Percentiles rank a stretch among this genome's conserved stretches.
phyloP scores from a whole-genome alignment of 345 rosid genomes.

The Melastoma malabathricum region DNA sequence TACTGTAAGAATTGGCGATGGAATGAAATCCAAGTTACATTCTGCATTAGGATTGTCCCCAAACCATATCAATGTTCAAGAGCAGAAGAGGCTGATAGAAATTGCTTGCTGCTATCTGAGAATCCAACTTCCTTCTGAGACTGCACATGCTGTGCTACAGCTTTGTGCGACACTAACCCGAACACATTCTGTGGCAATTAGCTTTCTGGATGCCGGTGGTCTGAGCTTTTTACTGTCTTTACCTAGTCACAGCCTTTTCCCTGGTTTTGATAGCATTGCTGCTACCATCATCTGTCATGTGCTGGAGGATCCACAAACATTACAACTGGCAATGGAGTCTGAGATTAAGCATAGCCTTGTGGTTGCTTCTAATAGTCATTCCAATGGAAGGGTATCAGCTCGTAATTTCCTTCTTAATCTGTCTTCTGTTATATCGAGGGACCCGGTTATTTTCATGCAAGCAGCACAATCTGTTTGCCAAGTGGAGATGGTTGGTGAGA shows the following conservation, averaged over 20 bases:
- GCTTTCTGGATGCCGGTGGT: conserved; percentile 82
- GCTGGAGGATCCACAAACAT: conserved; percentile 93
- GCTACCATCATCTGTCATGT: conserved; percentile 78
- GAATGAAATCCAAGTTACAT: conserved; percentile 49
- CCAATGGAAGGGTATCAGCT: conserved; percentile 68
- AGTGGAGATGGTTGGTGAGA: conserved; percentile 91
- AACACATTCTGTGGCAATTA: conserved; percentile 64
- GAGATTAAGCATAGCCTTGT: conserved; percentile 77
- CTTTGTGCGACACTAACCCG: conserved; percentile 76
- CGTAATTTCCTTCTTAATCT: conserved; percentile 61
- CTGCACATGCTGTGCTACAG: conserved; percentile 86
- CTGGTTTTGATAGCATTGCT: conserved; percentile 82
- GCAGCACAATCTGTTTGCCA: conserved; percentile 77
- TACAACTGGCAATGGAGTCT: conserved; percentile 96
- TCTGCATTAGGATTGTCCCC: conserved; percentile 33
- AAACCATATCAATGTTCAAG: conserved; percentile 38
- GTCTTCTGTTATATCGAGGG: conserved; percentile 71
- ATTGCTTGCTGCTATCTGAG: conserved; percentile 72
- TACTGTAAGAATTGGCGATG: conserved; percentile 49
- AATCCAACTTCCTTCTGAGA: conserved; percentile 72
- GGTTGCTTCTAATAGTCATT: conserved; percentile 68
- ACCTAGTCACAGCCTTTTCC: conserved; percentile 74
- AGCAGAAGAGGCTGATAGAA: conserved; percentile 71
- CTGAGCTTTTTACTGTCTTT: conserved; percentile 61
- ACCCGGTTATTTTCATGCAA: conserved; percentile 72